Evolutionary conservation across 306 rosid species (phyloP), one percentile per base, ranked within the genome.

Genomic region (Prunus fruticosa): DNA sequence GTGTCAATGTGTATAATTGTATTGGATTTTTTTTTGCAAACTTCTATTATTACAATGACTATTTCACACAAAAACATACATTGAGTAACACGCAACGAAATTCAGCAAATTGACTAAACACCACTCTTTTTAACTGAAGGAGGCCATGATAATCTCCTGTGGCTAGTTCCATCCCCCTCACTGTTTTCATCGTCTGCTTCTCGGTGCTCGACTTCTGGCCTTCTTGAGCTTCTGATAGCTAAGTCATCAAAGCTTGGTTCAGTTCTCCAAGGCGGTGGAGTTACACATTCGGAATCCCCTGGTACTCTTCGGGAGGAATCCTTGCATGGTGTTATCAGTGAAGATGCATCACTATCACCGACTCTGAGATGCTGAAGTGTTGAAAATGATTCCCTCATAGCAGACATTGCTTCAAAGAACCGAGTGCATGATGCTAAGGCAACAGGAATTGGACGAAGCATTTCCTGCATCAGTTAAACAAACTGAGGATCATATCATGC

Each of bases 351-450:
- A 63, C 83, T 78, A 70, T 85, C 82, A 56, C 91, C 93, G 12
- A 92, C 97, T 84, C 97, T 88, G 72, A 95, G 86, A 78, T 92
- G 84, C 62, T 95, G 96, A 64, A 95, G 96, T 20, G 97, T 80
- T 61, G 97, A 89, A 82, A 95, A 92, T 12, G 97, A 95, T 79
- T 95, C 98, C 82, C 97, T 88, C 91, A 89, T 95, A 45, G 99
- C 99, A 64, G 93, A 90, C 99, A 95, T 95, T 79, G 97, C 99
- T 87, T 92, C 97, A 45, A 95, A 92, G 73, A 92, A 95, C 72
- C 97, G 84, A 47, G 97, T 90, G 85, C 99, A 92, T 19, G 97
- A 92, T 70, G 99, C 99, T 75, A 92, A 84, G 23, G 99, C 97
- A 45, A 89, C 91, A 15, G 97, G 99, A 76, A 95, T 95, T 15